phyloP scores from a whole-genome alignment of 768 basidiomycete species.

The Boletus tomentosulus region DNA sequence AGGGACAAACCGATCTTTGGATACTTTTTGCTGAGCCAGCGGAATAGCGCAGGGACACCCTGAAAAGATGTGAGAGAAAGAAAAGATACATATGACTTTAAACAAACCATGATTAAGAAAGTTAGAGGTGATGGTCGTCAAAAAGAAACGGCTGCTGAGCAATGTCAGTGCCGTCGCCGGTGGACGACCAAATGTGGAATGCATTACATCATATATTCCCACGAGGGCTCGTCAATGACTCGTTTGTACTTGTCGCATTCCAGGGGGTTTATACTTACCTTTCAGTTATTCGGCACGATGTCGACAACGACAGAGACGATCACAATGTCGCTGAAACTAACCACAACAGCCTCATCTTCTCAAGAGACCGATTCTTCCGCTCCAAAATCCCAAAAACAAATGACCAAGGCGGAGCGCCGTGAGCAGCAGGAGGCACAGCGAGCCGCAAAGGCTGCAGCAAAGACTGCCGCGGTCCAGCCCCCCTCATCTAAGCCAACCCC shows the following conservation, averaged over 20 bases:
- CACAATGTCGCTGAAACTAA: constrained; percentile 13
- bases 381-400: constrained; percentile 57
- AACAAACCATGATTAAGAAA: constrained; percentile 18
- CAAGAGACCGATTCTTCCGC: constrained; percentile 6
- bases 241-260: not conserved
- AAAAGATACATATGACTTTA: no score
- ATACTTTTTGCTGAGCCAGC: constrained; percentile 98
- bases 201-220: constrained; percentile 19
- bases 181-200: constrained; percentile 5
- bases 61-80: constrained; percentile 29
- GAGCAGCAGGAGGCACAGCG: constrained; percentile 78
- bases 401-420: constrained; percentile 77
- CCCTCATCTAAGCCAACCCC: constrained; percentile 25
- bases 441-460: constrained; percentile 61
- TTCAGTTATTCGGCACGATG: constrained; percentile 10
- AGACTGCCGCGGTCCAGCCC: constrained; percentile 31
- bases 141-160: not conserved
- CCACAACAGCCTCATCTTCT: not conserved
- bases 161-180: not conserved
- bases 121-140: not conserved
- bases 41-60: constrained; percentile 98
- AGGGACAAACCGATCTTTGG: constrained; percentile 81
- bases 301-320: constrained; percentile 25
- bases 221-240: constrained; percentile 19
- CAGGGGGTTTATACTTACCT: not conserved